Evolutionary conservation across 225 moss, liverwort and hornwort genomes (phyloP).

Genomic region (Takakia lepidozioides): DNA sequence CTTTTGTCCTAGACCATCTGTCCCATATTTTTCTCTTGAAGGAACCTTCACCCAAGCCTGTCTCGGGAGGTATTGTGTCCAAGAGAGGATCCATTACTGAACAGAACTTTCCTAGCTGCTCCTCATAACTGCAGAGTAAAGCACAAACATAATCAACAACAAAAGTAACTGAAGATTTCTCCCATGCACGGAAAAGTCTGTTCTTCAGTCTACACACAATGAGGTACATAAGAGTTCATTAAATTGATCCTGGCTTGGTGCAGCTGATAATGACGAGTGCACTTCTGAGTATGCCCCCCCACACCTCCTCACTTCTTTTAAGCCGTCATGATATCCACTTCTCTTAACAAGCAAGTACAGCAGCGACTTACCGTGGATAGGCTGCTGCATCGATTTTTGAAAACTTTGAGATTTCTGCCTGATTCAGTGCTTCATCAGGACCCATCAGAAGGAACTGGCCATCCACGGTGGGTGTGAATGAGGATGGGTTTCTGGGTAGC

Average conservation of each 20-base stretch:
- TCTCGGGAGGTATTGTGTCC: constrained; percentile 79
- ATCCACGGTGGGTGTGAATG: constrained; percentile 80
- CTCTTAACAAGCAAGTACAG: background rate
- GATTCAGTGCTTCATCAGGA: constrained; percentile 53
- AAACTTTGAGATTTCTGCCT: constrained; percentile 76
- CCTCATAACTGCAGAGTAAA: constrained; percentile 47
- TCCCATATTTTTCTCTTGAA: constrained; percentile 34
- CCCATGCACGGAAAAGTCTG: no score
- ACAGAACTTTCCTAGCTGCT: constrained; percentile 76
- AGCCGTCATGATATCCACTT: no score
- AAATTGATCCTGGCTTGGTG: no score
- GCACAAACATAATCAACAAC: constrained; percentile 4
- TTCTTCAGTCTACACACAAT: no score
- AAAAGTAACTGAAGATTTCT: no score
- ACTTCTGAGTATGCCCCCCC: no score
- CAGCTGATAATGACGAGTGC: no score
- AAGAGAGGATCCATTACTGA: constrained; percentile 72
- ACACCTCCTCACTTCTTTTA: constrained; percentile 3
- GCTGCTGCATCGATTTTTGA: constrained; percentile 67
- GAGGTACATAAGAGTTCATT: no score
- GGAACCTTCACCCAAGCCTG: constrained; percentile 16
- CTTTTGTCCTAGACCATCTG: constrained; percentile 50
- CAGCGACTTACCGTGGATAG: constrained; percentile 53
- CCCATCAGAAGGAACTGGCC: constrained; percentile 80
- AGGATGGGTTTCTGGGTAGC: constrained; percentile 72